These are phyloP conservation scores for Vigna mungo DNA, from an alignment of 306 rosid species.

Conservation along the genomic window DNA sequence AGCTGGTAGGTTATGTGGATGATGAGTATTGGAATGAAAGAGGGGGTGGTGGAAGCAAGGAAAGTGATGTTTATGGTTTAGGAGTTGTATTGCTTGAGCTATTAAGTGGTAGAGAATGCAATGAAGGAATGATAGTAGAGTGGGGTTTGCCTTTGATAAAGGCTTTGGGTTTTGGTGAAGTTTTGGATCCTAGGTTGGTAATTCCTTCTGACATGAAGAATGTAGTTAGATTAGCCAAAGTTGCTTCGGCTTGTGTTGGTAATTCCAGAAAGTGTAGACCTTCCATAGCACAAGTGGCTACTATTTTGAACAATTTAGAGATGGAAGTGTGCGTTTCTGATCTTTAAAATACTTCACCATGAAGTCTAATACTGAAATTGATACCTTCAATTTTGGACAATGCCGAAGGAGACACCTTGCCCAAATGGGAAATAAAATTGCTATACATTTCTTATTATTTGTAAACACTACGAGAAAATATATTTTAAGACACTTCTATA, in stretches of 20 bases:
- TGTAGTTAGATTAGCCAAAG: slow-evolving; percentile 68
- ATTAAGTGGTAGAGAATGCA: slow-evolving; percentile 58
- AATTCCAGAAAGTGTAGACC: slow-evolving; percentile 81
- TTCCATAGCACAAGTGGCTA: slow-evolving; percentile 64
- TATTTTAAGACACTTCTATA: too few species aligned
- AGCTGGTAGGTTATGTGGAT: slow-evolving; percentile 67
- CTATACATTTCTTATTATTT: neutral
- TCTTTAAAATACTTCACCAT: too few species aligned
- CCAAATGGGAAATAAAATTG: slow-evolving; percentile 11
- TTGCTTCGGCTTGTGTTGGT: slow-evolving; percentile 74
- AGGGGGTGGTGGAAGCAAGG: slow-evolving; percentile 58
- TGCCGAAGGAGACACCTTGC: neutral
- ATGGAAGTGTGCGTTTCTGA: slow-evolving; percentile 34
- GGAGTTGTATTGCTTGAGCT: slow-evolving; percentile 77
- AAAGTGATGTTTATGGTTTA: slow-evolving; percentile 77
- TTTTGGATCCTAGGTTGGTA: slow-evolving; percentile 63
- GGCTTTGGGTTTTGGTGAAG: slow-evolving; percentile 53
- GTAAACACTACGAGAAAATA: too few species aligned
- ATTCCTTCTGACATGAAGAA: slow-evolving; percentile 50
- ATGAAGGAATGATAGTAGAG: slow-evolving; percentile 49
- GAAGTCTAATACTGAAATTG: slow-evolving; percentile 1
- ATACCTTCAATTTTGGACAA: neutral
- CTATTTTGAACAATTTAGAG: slow-evolving; percentile 66
- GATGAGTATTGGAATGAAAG: slow-evolving; percentile 66
- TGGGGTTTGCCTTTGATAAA: slow-evolving; percentile 79